Conservation (phyloP, 257 asterid species). For the Penstemon eatonii region DNA sequence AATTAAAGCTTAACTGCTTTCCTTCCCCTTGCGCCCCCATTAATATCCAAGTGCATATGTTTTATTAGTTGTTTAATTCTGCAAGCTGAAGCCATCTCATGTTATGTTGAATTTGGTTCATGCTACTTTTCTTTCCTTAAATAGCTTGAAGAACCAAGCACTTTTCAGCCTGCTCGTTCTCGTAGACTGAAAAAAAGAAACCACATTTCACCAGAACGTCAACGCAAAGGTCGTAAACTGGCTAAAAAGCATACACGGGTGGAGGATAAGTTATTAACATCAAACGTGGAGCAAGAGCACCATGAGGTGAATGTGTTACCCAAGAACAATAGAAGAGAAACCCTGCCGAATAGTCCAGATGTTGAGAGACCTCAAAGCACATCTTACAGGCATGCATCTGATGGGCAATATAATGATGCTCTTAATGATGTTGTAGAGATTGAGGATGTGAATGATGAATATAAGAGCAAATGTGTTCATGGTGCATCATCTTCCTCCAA, state of each 20-base stretch:
- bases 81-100: slow-evolving; percentile 13
- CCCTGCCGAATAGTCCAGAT: slow-evolving; percentile 33
- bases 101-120: slow-evolving; percentile 19
- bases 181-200: slow-evolving; percentile 44
- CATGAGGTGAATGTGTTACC: slow-evolving; percentile 23
- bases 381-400: slow-evolving; percentile 33
- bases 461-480: slow-evolving; percentile 22
- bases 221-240: slow-evolving; percentile 48
- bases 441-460: slow-evolving; percentile 35
- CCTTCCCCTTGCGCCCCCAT: neutral
- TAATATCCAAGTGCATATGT: neutral
- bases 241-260: slow-evolving; percentile 46
- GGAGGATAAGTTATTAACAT: slow-evolving; percentile 36
- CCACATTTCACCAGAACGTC: slow-evolving; percentile 34
- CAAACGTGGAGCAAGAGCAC: slow-evolving; percentile 38
- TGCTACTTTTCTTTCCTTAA: slow-evolving; percentile 21
- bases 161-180: slow-evolving; percentile 30
- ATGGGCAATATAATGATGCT: slow-evolving; percentile 29
- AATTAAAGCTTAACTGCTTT: neutral
- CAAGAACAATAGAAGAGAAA: slow-evolving; percentile 25
- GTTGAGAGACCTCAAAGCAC: slow-evolving; percentile 32
- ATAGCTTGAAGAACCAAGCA: slow-evolving; percentile 42
- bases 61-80: slow-evolving; percentile 14
- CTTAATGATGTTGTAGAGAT: slow-evolving; percentile 32
- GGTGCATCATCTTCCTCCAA: slow-evolving; percentile 29